Evolutionary conservation across 345 rosid species (phyloP), one percentile per base, ranked within the genome.

Genomic region (Corchorus olitorius): DNA sequence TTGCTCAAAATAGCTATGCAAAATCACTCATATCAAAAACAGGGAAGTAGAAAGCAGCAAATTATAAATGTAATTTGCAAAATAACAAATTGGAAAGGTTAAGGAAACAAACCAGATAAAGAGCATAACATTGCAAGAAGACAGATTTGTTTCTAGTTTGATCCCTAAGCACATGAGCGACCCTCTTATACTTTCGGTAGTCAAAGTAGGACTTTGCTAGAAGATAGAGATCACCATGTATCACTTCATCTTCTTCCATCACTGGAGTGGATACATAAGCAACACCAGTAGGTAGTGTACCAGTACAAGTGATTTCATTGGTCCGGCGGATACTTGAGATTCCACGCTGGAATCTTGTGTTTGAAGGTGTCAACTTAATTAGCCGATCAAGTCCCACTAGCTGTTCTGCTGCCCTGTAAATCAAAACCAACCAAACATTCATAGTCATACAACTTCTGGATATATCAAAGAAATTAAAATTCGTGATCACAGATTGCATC

Each of bases 291-390:
- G 80, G 71, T 8, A 97, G 97, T 1, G n/a, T n/a, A n/a, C n/a
- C n/a, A n/a, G 99, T 93, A 10, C 89, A 88, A 55, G 83, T 82
- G 71, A 91, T 76, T 70, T 96, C 98, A 75, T 80, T 90, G 64
- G 98, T 92, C 65, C 95, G 86, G 7, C 95, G 84, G 52, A 93
- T 93, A 81, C 99, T 96, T 4, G 98, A 93, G 87, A 95, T 96
- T 83, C 98, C 99, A 66, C 97, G 89, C 83, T 96, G 98, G 83
- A 96, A 96, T 75, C 99, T 83, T 12, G 98, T 96, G 84, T 96
- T 96, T 5, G 98, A 81, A 68, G 99, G 97, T 14, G 98, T 93
- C 76, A 84, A 93, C 81, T 92, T 92, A 20, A 92, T 87, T 0
- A 92, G 97, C 70, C 87, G 94, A 84, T 93, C 97, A 11, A 96